phyloP scores from a whole-genome alignment of 371 early-diverging fungal species.

The Mucor circinelloides region DNA sequence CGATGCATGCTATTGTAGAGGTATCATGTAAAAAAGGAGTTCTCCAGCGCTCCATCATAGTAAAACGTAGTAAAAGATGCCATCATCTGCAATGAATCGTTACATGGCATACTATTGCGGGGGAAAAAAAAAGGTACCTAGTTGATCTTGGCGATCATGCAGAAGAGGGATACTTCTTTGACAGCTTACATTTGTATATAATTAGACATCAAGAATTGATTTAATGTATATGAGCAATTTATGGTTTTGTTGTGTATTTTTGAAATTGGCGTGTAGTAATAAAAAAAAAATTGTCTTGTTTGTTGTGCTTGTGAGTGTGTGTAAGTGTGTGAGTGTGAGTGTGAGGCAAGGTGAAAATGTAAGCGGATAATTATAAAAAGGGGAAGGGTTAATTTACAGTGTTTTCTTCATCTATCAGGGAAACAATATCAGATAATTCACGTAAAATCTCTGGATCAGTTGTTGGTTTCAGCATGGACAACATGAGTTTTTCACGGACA shows the following conservation, averaged over 20 bases:
- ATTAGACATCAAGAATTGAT: background rate
- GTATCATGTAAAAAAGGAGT: no score
- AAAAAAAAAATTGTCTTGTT: no score
- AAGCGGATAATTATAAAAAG: background rate
- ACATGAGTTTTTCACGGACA: slow-evolving; percentile 44
- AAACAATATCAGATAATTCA: slow-evolving; percentile 44
- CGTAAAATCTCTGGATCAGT: slow-evolving; percentile 46
- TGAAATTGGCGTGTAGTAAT: background rate
- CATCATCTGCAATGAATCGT: background rate
- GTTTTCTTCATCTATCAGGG: slow-evolving; percentile 43
- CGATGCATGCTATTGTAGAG: no score
- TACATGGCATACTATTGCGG: background rate
- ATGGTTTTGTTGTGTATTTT: background rate
- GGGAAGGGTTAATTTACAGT: slow-evolving; percentile 4
- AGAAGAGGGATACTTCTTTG: no score
- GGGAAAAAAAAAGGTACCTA: no score
- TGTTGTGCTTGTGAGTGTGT: background rate
- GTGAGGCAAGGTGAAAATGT: background rate
- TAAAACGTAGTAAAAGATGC: no score
- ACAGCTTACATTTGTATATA: no score
- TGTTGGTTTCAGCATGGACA: slow-evolving; percentile 45
- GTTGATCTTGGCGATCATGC: no score
- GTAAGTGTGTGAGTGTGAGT: background rate
- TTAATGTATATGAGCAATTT: background rate
- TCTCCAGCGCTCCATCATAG: no score